A percentile compares a stretch with the other conserved stretches of the same genome.
These are phyloP conservation scores for Coniella vitis DNA, from an alignment of 2,329 filamentous ascomycete species.

Conservation along the genomic window DNA sequence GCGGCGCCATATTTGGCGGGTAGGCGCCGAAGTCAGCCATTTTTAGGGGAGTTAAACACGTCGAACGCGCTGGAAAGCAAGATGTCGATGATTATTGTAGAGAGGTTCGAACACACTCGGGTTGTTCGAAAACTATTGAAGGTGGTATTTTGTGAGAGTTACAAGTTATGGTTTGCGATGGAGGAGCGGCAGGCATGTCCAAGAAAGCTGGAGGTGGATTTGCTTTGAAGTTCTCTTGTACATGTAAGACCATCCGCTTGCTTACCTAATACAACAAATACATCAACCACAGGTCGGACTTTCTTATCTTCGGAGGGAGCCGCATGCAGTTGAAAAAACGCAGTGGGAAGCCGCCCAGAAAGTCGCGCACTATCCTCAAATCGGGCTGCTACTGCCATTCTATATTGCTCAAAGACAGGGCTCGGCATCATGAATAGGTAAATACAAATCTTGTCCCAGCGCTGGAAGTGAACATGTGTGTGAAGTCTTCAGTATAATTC, in stretches of 20 bases:
- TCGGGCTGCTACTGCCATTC: too few relatives aligned
- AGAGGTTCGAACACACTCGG: too few relatives aligned
- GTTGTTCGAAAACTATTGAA: neutral
- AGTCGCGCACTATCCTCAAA: too few relatives aligned
- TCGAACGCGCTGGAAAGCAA: neutral
- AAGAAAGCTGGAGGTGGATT: neutral
- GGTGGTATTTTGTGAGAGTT: neutral
- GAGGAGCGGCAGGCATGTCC: neutral
- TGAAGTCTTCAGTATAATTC: too few relatives aligned
- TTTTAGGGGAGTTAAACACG: slow-evolving; percentile 13
- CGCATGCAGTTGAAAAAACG: neutral
- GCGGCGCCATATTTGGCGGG: slow-evolving; percentile 58
- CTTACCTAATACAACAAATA: neutral
- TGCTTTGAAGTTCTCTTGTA: neutral
- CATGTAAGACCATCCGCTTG: neutral
- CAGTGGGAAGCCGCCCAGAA: neutral
- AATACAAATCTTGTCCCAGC: too few relatives aligned
- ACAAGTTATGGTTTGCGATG: neutral
- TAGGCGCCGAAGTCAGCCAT: slow-evolving; percentile 60
- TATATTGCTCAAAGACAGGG: too few relatives aligned
- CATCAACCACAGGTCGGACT: neutral
- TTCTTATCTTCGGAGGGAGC: neutral
- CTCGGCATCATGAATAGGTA: too few relatives aligned
- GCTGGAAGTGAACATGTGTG: too few relatives aligned
- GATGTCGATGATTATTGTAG: too few relatives aligned